phyloP scores from a whole-genome alignment of 805 yeast genomes.

The Schizosaccharomyces japonicus region DNA sequence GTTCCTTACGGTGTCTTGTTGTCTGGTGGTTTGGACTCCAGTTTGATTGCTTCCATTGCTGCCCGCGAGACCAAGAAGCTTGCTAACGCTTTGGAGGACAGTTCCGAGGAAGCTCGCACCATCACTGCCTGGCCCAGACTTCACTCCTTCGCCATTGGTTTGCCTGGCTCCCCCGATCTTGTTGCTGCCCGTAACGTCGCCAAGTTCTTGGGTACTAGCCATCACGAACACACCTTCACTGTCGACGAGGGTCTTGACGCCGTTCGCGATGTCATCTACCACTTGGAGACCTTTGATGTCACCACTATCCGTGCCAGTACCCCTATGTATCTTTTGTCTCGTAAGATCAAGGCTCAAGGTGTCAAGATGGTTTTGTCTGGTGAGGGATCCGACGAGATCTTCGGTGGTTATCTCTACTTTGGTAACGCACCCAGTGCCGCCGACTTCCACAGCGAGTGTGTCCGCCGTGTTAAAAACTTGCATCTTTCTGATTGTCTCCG shows the following conservation, averaged over 20 bases:
- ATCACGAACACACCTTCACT: constrained; percentile 95
- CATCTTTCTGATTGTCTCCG: constrained; percentile 92
- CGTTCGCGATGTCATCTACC: constrained; percentile 76
- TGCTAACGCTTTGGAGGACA: constrained; percentile 31
- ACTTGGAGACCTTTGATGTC: constrained; percentile 92
- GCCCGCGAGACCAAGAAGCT: constrained; percentile 84
- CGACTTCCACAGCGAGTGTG: constrained; percentile 91
- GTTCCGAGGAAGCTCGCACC: constrained; percentile 75
- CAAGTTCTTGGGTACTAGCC: constrained; percentile 81
- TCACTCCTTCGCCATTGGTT: constrained; percentile 92
- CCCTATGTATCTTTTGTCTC: constrained; percentile 86
- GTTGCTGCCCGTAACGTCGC: constrained; percentile 93
- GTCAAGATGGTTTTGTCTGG: constrained; percentile 98
- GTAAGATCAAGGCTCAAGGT: constrained; percentile 98
- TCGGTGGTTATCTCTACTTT: constrained; percentile 94
- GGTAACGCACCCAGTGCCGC: constrained; percentile 84
- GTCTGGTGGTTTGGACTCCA: constrained; percentile 94
- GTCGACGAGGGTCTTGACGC: constrained; percentile 93
- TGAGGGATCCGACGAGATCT: constrained; percentile 96
- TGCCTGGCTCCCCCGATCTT: constrained; percentile 94
- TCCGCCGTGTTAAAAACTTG: constrained; percentile 86
- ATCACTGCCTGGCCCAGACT: constrained; percentile 41
- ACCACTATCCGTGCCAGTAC: constrained; percentile 98
- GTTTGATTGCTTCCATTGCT: constrained; percentile 88
- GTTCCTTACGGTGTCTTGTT: constrained; percentile 95